Evolutionary conservation across 768 basidiomycete genomes (phyloP), one percentile per base, ranked within the genome.

Genomic region (Termitomyces sp.): DNA sequence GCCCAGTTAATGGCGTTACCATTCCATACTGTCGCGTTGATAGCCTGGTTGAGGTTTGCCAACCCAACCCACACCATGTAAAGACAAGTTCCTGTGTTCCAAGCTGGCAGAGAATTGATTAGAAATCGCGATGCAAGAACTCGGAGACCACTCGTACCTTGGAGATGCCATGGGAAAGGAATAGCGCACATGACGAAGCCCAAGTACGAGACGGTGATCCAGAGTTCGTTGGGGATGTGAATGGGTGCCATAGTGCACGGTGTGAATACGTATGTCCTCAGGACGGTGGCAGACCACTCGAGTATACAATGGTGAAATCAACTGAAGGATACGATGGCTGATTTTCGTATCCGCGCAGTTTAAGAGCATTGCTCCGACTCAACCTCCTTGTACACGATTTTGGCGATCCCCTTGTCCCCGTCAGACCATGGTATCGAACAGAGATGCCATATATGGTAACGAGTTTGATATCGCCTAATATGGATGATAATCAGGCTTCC

Each of bases 1-100:
- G 82, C 78, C 63, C 64, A 71, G 62, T 85, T 81, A 45, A 80
- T 73, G 9, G 77, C 77, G 63, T 81, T 86, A 21, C 79, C 73
- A 57, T 74, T 74, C 92, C 92, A 94, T 12, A 92, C 65, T 40
- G 91, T 71, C 3, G 84, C 78, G 71, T 92, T 87, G 62, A 92
- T 70, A 63, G 82, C 85, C 47, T 76, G 69, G 50, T 78, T 78
- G 43, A 92, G 77, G 66, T 84, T 85, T 16, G 73, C 74, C 8
- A 82, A 50, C 1, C 78, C 82, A 7, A 78, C 76, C 91, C 90
- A 92, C 34, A 75, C 57, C 74, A 92, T 91, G 73, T 82, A 86
- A 40, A 84, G 69, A 59, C 89, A 84, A 12, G 90, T 90, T 25
- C 87, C 65, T 34, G 65, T 66, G 40, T 66, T 66, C 65, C 65